These are phyloP conservation scores for Talaromyces marneffei DNA, from an alignment of 2,329 filamentous ascomycete genomes.

Conservation along the genomic window DNA sequence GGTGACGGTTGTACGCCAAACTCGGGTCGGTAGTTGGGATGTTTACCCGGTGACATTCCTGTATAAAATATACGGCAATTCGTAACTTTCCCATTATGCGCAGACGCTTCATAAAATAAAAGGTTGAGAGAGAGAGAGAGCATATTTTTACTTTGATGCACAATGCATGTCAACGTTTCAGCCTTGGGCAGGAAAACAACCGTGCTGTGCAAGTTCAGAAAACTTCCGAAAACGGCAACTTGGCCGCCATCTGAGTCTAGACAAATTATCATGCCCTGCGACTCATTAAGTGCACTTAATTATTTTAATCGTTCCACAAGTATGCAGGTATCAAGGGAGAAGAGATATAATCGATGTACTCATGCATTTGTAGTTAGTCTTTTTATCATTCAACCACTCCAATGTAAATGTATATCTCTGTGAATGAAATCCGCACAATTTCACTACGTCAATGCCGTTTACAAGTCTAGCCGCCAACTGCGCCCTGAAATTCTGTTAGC, in stretches of 20 bases:
- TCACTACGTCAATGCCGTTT: background rate
- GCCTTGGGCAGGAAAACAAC: background rate
- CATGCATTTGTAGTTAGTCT: background rate
- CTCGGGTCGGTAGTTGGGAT: background rate
- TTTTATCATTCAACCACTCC: background rate
- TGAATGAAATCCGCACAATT: background rate
- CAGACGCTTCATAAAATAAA: background rate
- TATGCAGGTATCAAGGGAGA: no score
- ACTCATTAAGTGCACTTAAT: background rate
- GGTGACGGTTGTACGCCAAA: background rate
- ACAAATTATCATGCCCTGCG: background rate
- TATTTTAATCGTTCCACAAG: background rate
- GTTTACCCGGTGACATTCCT: background rate
- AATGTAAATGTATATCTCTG: background rate
- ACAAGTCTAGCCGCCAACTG: background rate
- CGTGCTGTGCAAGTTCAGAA: background rate
- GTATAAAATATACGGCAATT: background rate
- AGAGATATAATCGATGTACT: background rate
- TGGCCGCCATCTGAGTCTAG: background rate
- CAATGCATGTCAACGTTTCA: background rate
- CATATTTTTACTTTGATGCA: background rate
- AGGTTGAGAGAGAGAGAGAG: no score
- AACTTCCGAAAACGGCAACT: constrained; percentile 8
- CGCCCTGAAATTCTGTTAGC: background rate
- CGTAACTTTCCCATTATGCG: background rate